Base-by-base conservation (phyloP, 768 basidiomycete genomes). In the Leucogyrophana mollusca region DNA sequence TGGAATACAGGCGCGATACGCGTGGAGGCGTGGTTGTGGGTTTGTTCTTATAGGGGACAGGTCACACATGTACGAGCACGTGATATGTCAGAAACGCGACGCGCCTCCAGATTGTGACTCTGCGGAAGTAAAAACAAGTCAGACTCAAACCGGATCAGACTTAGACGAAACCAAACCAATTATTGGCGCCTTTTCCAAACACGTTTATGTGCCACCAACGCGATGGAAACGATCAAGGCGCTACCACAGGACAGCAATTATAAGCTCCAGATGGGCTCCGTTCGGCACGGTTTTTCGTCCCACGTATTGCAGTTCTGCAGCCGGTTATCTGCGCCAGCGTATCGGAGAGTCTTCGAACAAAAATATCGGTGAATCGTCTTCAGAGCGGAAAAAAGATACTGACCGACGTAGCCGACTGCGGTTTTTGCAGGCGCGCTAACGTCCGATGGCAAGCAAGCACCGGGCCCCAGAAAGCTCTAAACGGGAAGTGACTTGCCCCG, bases 11-110 rank as follows among this genome's bases (percentile, higher is more conserved):
- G 34, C 34, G 22, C 18, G 16, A 7, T 13, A 30, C 27, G 13
- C 27, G 27, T 30, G 6, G 27, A 6, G 23, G 21, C 23, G 46
- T 40, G n/a, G 8, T 9, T 23, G 27, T 40, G 20, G 25, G 41
- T 47, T 30, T 30, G 27, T 25, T 25, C 24, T 46, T 20, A 45
- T 45, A 23, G 45, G 33, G 39, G 45, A 11, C 33, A 17, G 35
- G 10, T 16, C 27, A 47, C 30, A 46, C 43, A 46, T 47, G 45
- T 14, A 30, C 45, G n/a, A 14, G 35, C 45, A 49, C 44, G 44
- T 46, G 47, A 47, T 25, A 6, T 17, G 27, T 30, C 27, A 30
- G 27, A 30, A 30, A n/a, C n/a, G n/a, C 21, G 16, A 21, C 32
- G 34, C 32, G 43, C 32, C 43, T 45, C 16, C 24, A 25, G 33